Evolutionary conservation across 208 protist genomes (phyloP).

Genomic region (Trypanosoma rangeli): DNA sequence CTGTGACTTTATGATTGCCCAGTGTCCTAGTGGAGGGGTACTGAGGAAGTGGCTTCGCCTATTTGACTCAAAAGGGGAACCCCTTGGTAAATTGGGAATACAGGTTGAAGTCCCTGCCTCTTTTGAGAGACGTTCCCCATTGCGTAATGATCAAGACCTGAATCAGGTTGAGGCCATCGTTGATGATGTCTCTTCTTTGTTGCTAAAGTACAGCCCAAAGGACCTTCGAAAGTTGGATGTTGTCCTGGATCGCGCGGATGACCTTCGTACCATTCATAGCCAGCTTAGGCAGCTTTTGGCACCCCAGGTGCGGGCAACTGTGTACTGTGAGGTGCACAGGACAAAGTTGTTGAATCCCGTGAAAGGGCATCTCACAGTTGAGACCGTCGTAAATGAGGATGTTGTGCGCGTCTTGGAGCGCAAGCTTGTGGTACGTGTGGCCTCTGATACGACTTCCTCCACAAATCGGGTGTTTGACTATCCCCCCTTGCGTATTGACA

Average conservation of each 20-base stretch:
- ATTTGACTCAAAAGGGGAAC: slow-evolving; percentile 50
- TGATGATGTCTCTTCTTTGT: slow-evolving; percentile 72
- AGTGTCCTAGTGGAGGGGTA: slow-evolving; percentile 33
- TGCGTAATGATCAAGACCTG: background rate
- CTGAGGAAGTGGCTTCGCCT: slow-evolving; percentile 52
- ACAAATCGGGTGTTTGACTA: slow-evolving; percentile 43
- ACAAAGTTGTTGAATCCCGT: slow-evolving; percentile 34
- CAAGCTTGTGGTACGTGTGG: slow-evolving; percentile 16
- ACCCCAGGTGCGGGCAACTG: slow-evolving; percentile 59
- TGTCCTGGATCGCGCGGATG: slow-evolving; percentile 37
- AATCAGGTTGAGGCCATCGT: slow-evolving; percentile 40
- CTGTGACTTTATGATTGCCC: slow-evolving; percentile 62
- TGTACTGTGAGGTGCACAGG: slow-evolving; percentile 55
- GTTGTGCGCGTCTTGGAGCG: slow-evolving; percentile 32
- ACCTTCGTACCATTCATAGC: slow-evolving; percentile 49
- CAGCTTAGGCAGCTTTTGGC: slow-evolving; percentile 60
- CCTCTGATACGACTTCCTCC: slow-evolving; percentile 14
- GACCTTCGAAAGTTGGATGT: slow-evolving; percentile 57
- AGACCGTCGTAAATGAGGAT: slow-evolving; percentile 34
- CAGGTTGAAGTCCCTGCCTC: slow-evolving; percentile 41
- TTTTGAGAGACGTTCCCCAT: background rate
- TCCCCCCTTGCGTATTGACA: slow-evolving; percentile 54
- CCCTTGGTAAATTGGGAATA: slow-evolving; percentile 57
- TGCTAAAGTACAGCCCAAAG: slow-evolving; percentile 64
- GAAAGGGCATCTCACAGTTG: slow-evolving; percentile 27